Conservation (phyloP, 2,329 filamentous ascomycete species). For the Helicocarpus griseus region DNA sequence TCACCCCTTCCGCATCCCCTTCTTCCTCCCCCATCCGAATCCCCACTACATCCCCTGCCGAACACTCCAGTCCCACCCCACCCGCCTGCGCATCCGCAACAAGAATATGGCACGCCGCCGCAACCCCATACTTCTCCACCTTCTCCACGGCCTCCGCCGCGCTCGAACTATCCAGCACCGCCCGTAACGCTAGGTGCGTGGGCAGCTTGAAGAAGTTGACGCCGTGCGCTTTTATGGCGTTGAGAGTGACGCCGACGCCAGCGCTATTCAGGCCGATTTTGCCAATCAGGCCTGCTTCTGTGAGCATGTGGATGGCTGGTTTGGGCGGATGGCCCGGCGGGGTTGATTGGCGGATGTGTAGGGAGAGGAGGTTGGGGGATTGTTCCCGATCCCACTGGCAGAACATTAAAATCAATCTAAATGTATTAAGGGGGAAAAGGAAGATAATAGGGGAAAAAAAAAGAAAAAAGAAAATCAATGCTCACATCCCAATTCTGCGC, state of each 20-base stretch:
- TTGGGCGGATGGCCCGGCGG: background rate
- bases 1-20: slow-evolving; percentile 4
- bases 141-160: slow-evolving; percentile 36
- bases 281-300: slow-evolving; percentile 48
- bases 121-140: slow-evolving; percentile 40
- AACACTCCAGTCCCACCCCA: slow-evolving; percentile 43
- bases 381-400: slow-evolving; percentile 40
- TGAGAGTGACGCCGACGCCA: slow-evolving; percentile 47
- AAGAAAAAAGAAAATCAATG: too few species aligned
- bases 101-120: slow-evolving; percentile 45
- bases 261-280: slow-evolving; percentile 49
- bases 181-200: slow-evolving; percentile 45
- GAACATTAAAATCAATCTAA: too few species aligned
- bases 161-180: slow-evolving; percentile 41
- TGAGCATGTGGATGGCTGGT: slow-evolving; percentile 45
- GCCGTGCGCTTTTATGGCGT: slow-evolving; percentile 45
- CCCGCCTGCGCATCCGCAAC: slow-evolving; percentile 41
- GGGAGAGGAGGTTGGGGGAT: slow-evolving; percentile 39
- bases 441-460: too few species aligned
- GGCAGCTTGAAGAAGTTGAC: slow-evolving; percentile 40
- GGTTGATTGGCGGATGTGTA: slow-evolving; percentile 32
- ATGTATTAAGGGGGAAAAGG: too few species aligned
- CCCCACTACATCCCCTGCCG: slow-evolving; percentile 14
- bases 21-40: slow-evolving; percentile 10
- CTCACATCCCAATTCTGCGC: slow-evolving; percentile 48